Conservation (phyloP, 768 basidiomycete genomes). For the Trametes cubensis region DNA sequence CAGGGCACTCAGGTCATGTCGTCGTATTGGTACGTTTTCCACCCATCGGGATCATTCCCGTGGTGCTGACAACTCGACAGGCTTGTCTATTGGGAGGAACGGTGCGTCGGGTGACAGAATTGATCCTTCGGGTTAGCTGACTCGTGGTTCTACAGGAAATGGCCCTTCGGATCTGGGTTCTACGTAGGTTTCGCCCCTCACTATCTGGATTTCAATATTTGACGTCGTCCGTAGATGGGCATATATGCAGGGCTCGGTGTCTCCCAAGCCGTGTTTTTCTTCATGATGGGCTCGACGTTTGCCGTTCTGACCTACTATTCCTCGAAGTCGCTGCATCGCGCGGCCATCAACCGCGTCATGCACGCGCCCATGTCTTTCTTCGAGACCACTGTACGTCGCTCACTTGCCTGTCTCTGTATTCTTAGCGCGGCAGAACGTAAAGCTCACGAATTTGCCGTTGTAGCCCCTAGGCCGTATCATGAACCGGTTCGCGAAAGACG, state of each 20-base stretch:
- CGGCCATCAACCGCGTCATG: conserved; percentile 70
- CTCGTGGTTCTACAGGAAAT: conserved; percentile 44
- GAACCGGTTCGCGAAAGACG: conserved; percentile 88
- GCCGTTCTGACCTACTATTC: conserved; percentile 78
- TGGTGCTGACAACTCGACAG: conserved; percentile 35
- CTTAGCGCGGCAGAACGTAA: not conserved
- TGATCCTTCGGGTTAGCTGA: conserved; percentile 12
- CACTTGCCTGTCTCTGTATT: not conserved
- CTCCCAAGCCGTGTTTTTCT: conserved; percentile 66
- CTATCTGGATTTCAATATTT: not conserved
- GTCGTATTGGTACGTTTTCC: conserved; percentile 63
- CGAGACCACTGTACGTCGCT: conserved; percentile 67
- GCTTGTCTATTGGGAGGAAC: conserved; percentile 87
- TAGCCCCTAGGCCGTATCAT: conserved; percentile 82
- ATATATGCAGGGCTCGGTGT: conserved; percentile 77
- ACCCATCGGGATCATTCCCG: not conserved
- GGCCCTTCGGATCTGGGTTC: conserved; percentile 61
- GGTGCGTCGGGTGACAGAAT: conserved; percentile 38
- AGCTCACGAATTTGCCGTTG: not conserved
- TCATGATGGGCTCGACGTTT: conserved; percentile 66
- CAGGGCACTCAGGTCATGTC: conserved; percentile 75
- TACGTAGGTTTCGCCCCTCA: conserved; percentile 53
- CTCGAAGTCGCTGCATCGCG: conserved; percentile 65
- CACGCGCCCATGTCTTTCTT: conserved; percentile 90
- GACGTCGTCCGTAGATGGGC: conserved; percentile 59